phyloP scores from a whole-genome alignment of 345 rosid genomes.

The Aquilaria yunnanensis region DNA sequence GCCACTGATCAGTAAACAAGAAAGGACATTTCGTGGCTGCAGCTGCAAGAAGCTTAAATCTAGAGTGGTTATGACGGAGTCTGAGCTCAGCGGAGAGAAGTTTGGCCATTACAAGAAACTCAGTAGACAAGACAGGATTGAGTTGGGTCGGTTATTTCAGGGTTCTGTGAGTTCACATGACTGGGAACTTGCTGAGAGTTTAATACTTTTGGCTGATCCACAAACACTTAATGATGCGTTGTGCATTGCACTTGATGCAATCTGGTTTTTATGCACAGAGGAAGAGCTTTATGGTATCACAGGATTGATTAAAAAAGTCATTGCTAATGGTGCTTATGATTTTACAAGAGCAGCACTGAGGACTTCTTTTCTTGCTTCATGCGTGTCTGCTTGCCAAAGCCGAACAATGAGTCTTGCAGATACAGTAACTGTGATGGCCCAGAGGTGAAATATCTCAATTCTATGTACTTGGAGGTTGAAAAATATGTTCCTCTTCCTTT shows the following conservation, averaged over 20 bases:
- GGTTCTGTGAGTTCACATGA: conserved; percentile 76
- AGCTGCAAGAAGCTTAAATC: conserved; percentile 43
- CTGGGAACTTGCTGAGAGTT: conserved; percentile 80
- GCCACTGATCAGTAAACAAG: conserved; percentile 39
- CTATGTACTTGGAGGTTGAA: neutral
- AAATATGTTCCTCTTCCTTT: neutral
- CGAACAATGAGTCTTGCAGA: conserved; percentile 78
- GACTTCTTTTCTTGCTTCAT: conserved; percentile 94
- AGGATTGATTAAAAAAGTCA: conserved; percentile 59
- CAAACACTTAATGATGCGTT: conserved; percentile 83
- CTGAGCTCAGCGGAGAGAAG: conserved; percentile 39
- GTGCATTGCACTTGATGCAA: conserved; percentile 82
- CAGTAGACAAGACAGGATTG: conserved; percentile 68
- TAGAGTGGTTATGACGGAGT: conserved; percentile 18
- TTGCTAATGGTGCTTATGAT: conserved; percentile 86
- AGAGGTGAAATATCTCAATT: conserved; percentile 42
- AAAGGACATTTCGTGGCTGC: conserved; percentile 31
- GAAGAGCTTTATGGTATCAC: conserved; percentile 65
- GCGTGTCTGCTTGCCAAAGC: conserved; percentile 91
- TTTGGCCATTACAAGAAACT: conserved; percentile 52
- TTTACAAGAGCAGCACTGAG: conserved; percentile 95
- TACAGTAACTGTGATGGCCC: conserved; percentile 89
- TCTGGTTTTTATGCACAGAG: conserved; percentile 83
- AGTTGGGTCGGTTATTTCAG: conserved; percentile 73
- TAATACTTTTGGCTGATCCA: conserved; percentile 66